Evolutionary conservation across 805 yeast genomes (phyloP).

Genomic region (Nakazawaea laoshanensis): DNA sequence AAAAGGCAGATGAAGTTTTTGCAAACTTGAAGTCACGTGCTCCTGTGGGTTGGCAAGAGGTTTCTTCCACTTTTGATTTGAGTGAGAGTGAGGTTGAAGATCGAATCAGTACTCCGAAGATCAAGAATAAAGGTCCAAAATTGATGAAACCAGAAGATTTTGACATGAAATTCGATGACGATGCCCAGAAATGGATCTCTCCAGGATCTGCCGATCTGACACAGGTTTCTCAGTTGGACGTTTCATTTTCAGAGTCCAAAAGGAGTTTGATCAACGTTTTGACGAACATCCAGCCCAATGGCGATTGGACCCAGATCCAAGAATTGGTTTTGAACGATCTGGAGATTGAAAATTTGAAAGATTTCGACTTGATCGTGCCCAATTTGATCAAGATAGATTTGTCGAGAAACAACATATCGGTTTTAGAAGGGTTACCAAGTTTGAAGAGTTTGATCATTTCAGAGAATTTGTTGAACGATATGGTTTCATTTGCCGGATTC

Average conservation of each 20-base stretch:
- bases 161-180: constrained; percentile 4
- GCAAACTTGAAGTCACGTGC: constrained; percentile 8
- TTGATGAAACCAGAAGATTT: constrained; percentile 10
- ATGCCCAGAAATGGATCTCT: constrained; percentile 6
- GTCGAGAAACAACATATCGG: constrained; percentile 31
- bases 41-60: background rate
- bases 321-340: constrained; percentile 27
- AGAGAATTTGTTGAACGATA: constrained; percentile 28
- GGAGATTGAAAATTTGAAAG: constrained; percentile 31
- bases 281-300: constrained; percentile 30
- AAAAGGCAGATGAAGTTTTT: constrained; percentile 16
- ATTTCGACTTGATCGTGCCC: constrained; percentile 36
- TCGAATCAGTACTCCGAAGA: constrained; percentile 6
- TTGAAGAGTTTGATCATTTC: constrained; percentile 30
- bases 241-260: constrained; percentile 41
- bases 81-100: no score
- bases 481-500: constrained; percentile 31
- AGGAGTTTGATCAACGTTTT: constrained; percentile 34
- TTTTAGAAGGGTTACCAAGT: constrained; percentile 37
- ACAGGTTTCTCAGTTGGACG: constrained; percentile 27
- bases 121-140: constrained; percentile 5
- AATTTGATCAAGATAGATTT: constrained; percentile 29
- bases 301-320: constrained; percentile 33
- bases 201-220: constrained; percentile 20
- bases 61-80: constrained; percentile 1